A percentile compares a stretch with the other conserved stretches of the same genome.
Conservation (phyloP, 495 filamentous ascomycete genomes). For the Podospora comata region DNA sequence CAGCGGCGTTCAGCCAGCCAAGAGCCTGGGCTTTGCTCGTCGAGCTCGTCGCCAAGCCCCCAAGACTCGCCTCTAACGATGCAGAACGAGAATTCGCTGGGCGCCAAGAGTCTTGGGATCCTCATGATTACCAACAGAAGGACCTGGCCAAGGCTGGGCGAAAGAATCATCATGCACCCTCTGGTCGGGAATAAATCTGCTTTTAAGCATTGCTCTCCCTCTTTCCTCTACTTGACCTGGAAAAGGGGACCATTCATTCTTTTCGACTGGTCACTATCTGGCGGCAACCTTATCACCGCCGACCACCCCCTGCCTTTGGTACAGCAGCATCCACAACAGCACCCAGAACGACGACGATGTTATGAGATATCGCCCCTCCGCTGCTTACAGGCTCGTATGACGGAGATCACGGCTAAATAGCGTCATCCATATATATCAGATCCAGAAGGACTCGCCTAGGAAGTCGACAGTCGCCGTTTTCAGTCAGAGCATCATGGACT, state of each 20-base stretch:
- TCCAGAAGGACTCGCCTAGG: not conserved
- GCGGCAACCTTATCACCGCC: not conserved
- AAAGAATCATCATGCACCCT: not conserved
- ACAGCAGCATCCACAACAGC: not conserved
- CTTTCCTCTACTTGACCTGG: not conserved
- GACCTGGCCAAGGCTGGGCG: not conserved
- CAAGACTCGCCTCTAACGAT: not conserved
- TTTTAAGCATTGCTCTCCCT: not conserved
- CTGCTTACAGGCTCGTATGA: not conserved
- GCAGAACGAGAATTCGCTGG: not conserved
- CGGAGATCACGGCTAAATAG: not conserved
- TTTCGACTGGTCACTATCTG: not conserved
- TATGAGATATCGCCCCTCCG: not conserved
- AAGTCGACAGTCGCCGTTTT: not conserved
- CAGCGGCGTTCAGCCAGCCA: not conserved
- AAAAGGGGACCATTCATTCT: not conserved
- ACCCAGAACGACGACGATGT: not conserved
- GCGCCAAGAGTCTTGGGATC: slow-evolving; percentile 12
- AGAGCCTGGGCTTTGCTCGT: not conserved
- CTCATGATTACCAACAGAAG: slow-evolving; percentile 12
- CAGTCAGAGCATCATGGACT: not conserved
- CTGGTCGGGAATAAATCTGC: not conserved
- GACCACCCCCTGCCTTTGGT: not conserved
- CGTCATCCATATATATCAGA: not conserved
- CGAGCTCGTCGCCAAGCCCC: not conserved